phyloP scores from a whole-genome alignment of 257 asterid genomes.

The Solanum peruvianum region DNA sequence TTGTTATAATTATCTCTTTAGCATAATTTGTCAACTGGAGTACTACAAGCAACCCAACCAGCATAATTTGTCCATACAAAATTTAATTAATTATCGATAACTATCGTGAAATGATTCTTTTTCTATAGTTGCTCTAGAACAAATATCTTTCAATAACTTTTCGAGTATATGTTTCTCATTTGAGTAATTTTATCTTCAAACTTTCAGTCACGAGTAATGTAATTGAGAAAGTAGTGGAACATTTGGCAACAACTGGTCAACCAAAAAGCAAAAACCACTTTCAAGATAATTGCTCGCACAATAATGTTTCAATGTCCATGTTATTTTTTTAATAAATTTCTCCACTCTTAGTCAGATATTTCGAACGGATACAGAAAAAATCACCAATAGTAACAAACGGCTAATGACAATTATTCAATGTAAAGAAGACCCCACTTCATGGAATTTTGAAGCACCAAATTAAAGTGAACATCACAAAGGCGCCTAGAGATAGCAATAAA shows the following conservation, averaged over 20 bases:
- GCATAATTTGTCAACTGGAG: not conserved
- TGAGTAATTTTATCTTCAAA: not conserved
- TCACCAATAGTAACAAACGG: not conserved
- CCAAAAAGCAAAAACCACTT: not conserved
- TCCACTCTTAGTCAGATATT: not conserved
- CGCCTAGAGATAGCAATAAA: not conserved
- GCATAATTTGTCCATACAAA: not conserved
- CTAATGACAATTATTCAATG: not conserved
- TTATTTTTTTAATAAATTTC: no score
- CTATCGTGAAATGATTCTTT: no score
- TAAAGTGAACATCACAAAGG: not conserved
- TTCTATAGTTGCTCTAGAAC: not conserved
- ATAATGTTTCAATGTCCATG: no score
- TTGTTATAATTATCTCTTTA: not conserved
- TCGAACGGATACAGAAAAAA: rapidly evolving
- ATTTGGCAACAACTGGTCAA: no score
- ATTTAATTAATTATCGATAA: not conserved
- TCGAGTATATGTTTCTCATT: not conserved
- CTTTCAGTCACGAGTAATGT: not conserved
- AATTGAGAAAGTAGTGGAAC: not conserved
- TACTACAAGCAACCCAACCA: not conserved
- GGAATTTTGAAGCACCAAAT: conserved; percentile 1
- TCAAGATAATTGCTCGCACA: no score
- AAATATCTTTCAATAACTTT: not conserved
- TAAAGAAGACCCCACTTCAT: conserved; percentile 2